Percentiles rank a stretch among this genome's conserved stretches.
Conservation (phyloP, 129 eudicot species). For the Apium graveolens region DNA sequence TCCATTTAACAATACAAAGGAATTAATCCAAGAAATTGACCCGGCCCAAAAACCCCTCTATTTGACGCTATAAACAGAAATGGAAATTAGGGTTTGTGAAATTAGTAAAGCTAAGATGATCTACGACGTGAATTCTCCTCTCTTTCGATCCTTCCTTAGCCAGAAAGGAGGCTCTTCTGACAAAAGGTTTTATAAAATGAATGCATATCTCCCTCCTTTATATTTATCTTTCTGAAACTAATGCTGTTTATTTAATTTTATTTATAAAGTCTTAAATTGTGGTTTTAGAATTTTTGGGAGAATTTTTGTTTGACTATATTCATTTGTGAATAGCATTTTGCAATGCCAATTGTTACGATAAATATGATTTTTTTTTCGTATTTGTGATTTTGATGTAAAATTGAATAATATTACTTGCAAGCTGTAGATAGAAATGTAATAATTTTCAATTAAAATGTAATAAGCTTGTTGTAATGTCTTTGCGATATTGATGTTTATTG, state of each 20-base stretch:
- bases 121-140: conserved; percentile 91
- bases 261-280: too few relatives aligned
- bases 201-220: background rate
- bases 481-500: too few relatives aligned
- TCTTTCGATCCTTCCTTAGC: conserved; percentile 94
- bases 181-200: conserved; percentile 42
- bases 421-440: too few relatives aligned
- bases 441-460: too few relatives aligned
- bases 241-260: too few relatives aligned
- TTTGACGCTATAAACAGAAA: background rate
- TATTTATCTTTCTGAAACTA: background rate
- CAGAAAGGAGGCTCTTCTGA: conserved; percentile 91
- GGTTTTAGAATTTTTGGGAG: too few relatives aligned
- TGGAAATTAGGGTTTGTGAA: conserved; percentile 2
- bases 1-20: background rate
- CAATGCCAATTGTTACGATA: background rate
- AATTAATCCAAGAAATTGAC: background rate
- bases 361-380: background rate
- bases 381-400: background rate
- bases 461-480: too few relatives aligned
- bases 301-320: too few relatives aligned
- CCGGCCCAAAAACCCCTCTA: background rate
- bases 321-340: too few relatives aligned
- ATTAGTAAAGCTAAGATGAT: conserved; percentile 22
- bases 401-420: too few relatives aligned